Conservation (phyloP, 2,329 filamentous ascomycete genomes). For the Penicillium sp. region DNA sequence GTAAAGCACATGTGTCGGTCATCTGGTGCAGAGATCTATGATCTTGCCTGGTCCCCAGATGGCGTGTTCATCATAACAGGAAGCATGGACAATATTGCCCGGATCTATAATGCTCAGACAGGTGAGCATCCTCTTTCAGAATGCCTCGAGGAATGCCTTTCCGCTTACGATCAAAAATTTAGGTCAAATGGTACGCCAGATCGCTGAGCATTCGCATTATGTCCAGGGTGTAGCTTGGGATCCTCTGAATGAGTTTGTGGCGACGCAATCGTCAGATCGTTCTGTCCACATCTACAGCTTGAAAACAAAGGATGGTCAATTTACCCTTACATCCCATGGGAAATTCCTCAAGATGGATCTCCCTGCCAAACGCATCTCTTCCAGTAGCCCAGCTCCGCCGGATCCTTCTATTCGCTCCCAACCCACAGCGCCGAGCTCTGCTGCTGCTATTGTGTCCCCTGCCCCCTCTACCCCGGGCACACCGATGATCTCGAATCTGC, state of each 20-base stretch:
- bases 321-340: slow-evolving; percentile 67
- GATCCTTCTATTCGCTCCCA: slow-evolving; percentile 50
- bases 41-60: slow-evolving; percentile 97
- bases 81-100: slow-evolving; percentile 97
- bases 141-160: too few species aligned
- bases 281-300: slow-evolving; percentile 96
- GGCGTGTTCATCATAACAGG: slow-evolving; percentile 92
- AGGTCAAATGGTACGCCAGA: slow-evolving; percentile 74
- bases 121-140: too few species aligned
- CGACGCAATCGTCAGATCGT: slow-evolving; percentile 93
- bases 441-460: slow-evolving; percentile 63
- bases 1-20: slow-evolving; percentile 97
- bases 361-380: slow-evolving; percentile 80
- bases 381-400: slow-evolving; percentile 81
- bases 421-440: slow-evolving; percentile 25
- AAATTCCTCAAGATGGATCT: slow-evolving; percentile 87
- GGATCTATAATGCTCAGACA: slow-evolving; percentile 89
- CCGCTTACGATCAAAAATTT: not conserved
- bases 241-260: slow-evolving; percentile 93
- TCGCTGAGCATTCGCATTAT: slow-evolving; percentile 95
- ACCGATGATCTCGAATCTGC: slow-evolving; percentile 75
- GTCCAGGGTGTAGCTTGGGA: slow-evolving; percentile 98
- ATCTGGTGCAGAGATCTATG: slow-evolving; percentile 91
- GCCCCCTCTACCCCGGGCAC: slow-evolving; percentile 86
- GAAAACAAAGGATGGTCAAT: slow-evolving; percentile 92